phyloP scores from a whole-genome alignment of 192 early-diverging fungal species.

The Linderina pennispora region DNA sequence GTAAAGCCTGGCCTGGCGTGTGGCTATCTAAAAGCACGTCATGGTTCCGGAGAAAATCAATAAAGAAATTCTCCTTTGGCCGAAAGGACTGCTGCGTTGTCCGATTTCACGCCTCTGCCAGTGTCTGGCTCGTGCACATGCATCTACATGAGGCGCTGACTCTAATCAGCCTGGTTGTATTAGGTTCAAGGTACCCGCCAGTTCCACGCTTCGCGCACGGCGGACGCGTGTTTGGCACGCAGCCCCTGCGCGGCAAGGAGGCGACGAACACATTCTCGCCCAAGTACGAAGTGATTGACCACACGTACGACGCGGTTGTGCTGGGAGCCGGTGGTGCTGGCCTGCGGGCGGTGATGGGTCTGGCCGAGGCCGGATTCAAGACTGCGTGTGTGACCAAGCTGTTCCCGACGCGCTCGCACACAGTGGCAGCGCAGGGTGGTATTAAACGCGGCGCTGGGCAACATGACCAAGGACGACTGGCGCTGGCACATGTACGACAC shows the following conservation, averaged over 20 bases:
- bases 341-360: constrained; percentile 95
- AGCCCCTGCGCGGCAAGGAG: constrained; percentile 70
- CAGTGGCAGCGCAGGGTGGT: constrained; percentile 98
- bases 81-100: too few relatives aligned
- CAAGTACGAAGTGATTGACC: constrained; percentile 94
- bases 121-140: too few relatives aligned
- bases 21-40: too few relatives aligned
- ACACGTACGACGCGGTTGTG: constrained; percentile 98
- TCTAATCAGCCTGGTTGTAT: neutral
- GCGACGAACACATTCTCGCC: constrained; percentile 49
- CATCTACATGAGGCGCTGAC: too few relatives aligned
- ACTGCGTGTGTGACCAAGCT: constrained; percentile 98
- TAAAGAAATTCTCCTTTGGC: too few relatives aligned
- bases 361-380: constrained; percentile 91
- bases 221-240: constrained; percentile 62
- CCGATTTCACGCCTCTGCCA: too few relatives aligned
- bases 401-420: constrained; percentile 98
- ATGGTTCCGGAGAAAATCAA: too few relatives aligned
- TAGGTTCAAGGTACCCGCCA: constrained; percentile 45
- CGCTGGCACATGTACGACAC: constrained; percentile 99
- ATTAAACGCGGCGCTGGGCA: constrained; percentile 99
- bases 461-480: constrained; percentile 99
- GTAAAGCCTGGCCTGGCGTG: too few relatives aligned
- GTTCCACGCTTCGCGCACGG: constrained; percentile 61
- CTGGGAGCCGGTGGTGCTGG: constrained; percentile 98